A percentile compares a stretch with the other conserved stretches of the same genome.
Conservation (phyloP, 257 asterid species). For the Nicotiana tabacum region DNA sequence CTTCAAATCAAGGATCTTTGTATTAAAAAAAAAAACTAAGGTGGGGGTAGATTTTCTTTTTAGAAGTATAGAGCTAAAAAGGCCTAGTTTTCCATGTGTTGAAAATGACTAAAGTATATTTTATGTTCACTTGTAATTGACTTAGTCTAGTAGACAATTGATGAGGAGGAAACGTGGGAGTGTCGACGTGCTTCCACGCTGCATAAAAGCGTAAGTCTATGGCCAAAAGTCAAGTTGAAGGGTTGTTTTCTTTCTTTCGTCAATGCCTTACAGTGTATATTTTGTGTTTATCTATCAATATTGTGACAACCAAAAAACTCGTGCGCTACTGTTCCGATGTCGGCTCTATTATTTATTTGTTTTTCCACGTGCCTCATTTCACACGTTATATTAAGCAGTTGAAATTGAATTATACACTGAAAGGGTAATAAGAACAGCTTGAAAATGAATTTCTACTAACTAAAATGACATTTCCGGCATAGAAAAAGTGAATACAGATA, state of each 20-base stretch:
- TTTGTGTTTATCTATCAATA: neutral
- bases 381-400: neutral
- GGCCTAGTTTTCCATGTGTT: neutral
- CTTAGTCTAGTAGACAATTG: neutral
- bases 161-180: neutral
- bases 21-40: too few species aligned
- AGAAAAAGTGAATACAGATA: neutral
- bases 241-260: neutral
- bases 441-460: neutral
- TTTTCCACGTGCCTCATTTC: neutral
- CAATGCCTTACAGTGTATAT: neutral
- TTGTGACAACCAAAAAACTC: neutral
- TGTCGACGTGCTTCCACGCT: neutral
- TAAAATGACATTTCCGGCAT: neutral
- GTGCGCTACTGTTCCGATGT: neutral
- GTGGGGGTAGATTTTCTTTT: neutral
- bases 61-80: neutral
- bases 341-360: neutral
- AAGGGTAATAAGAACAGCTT: neutral
- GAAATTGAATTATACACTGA: neutral
- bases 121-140: neutral
- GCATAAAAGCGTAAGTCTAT: neutral
- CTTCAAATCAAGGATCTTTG: neutral
- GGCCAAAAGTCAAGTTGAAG: neutral
- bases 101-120: neutral